phyloP scores from a whole-genome alignment of 441 rosid species.

The Gossypium lobatum region DNA sequence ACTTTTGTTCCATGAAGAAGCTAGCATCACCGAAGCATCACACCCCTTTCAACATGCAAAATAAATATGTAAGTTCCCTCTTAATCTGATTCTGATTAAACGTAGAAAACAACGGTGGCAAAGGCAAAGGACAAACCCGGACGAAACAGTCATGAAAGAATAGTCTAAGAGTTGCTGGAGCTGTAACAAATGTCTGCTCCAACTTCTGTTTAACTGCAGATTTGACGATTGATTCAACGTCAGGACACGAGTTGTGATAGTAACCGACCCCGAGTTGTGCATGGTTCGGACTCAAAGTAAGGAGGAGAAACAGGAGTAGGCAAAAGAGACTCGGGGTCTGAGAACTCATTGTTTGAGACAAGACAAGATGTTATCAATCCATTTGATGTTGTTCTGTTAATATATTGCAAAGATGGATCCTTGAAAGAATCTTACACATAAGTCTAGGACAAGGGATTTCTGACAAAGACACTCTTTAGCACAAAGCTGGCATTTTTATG shows the following conservation, averaged over 20 bases:
- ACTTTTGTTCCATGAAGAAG: slow-evolving; percentile 20
- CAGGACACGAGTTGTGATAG: slow-evolving; percentile 29
- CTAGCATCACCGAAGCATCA: slow-evolving; percentile 34
- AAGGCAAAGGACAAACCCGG: slow-evolving; percentile 17
- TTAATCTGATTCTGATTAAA: neutral
- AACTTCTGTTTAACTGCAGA: slow-evolving; percentile 31
- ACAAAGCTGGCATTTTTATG: neutral
- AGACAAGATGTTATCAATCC: neutral
- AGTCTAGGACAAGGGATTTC: neutral
- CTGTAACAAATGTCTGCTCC: slow-evolving; percentile 35
- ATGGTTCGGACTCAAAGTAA: slow-evolving; percentile 6
- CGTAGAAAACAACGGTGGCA: neutral
- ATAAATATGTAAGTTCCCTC: neutral
- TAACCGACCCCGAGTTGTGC: slow-evolving; percentile 27
- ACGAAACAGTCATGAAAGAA: slow-evolving; percentile 38
- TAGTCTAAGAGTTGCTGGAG: slow-evolving; percentile 34
- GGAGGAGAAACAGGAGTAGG: slow-evolving; percentile 11
- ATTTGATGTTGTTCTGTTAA: neutral
- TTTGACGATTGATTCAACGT: slow-evolving; percentile 29
- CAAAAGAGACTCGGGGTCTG: neutral
- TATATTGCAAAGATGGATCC: neutral
- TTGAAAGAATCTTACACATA: slow-evolving; percentile 3
- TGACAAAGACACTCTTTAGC: slow-evolving; percentile 7
- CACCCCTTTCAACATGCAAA: slow-evolving; percentile 23
- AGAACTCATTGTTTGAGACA: slow-evolving; percentile 11